phyloP scores from a whole-genome alignment of 805 yeast genomes.

The Hanseniaspora lachancei region DNA sequence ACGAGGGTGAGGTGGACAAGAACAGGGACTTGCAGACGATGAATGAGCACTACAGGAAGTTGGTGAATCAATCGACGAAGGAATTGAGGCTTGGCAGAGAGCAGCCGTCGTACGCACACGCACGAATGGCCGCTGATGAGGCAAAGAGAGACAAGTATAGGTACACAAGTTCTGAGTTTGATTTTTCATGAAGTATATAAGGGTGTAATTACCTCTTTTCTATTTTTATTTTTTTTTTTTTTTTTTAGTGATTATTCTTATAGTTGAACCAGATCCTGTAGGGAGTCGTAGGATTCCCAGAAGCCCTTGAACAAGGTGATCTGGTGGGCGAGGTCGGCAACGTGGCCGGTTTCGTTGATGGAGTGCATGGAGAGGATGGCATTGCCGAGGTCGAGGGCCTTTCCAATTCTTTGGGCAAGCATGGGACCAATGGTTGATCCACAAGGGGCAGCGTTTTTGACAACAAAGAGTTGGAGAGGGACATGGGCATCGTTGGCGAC shows the following conservation, averaged over 20 bases:
- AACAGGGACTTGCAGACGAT: constrained; percentile 25
- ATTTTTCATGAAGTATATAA: neutral
- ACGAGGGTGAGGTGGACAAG: constrained; percentile 23
- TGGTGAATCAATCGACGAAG: constrained; percentile 23
- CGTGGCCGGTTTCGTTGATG: constrained; percentile 81
- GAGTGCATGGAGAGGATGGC: constrained; percentile 92
- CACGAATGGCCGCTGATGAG: neutral
- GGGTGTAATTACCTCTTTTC: neutral
- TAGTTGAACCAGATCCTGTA: constrained; percentile 30
- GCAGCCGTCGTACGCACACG: constrained; percentile 14
- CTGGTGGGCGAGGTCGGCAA: constrained; percentile 54
- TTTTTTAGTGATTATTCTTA: too few relatives aligned
- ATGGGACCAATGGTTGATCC: constrained; percentile 97
- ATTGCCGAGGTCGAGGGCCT: constrained; percentile 81
- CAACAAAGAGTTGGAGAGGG: constrained; percentile 90
- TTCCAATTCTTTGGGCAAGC: constrained; percentile 72
- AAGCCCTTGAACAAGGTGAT: constrained; percentile 49
- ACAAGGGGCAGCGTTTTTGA: constrained; percentile 82
- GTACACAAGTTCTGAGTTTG: constrained; percentile 8
- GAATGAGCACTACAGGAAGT: constrained; percentile 25
- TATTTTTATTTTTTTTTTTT: neutral
- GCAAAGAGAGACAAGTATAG: neutral
- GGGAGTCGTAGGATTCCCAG: constrained; percentile 35
- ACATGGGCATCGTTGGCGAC: constrained; percentile 53
- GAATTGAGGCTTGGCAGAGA: constrained; percentile 23